Evolutionary conservation across 1,284 basidiomycete genomes (phyloP).

Genomic region (Malassezia vespertilionis): DNA sequence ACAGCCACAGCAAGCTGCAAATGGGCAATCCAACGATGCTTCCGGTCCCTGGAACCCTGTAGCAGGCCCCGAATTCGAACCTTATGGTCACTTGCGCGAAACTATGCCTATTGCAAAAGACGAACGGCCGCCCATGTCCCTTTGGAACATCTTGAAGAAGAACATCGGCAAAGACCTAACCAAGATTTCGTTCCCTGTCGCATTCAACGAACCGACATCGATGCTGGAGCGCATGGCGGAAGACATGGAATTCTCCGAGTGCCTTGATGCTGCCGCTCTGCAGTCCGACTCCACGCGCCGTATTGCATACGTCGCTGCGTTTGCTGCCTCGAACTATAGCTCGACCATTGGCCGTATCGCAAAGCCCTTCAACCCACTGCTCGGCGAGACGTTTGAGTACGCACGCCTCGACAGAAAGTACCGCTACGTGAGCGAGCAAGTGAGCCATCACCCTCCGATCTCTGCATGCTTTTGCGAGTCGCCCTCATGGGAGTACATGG

Average conservation of each 20-base stretch:
- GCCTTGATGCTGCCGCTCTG: conserved; percentile 64
- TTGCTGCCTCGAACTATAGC: conserved; percentile 96
- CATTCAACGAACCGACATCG: conserved; percentile 66
- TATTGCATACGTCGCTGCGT: conserved; percentile 86
- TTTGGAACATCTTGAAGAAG: conserved; percentile 92
- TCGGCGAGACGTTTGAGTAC: conserved; percentile 88
- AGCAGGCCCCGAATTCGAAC: conserved; percentile 25
- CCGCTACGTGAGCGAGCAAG: conserved; percentile 86
- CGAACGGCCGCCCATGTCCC: conserved; percentile 73
- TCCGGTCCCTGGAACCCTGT: neutral
- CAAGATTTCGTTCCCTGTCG: conserved; percentile 88
- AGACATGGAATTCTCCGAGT: conserved; percentile 47
- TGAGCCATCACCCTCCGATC: conserved; percentile 90
- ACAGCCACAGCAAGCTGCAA: neutral
- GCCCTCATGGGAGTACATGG: conserved; percentile 79
- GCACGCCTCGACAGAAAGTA: conserved; percentile 66
- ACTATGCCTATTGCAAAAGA: conserved; percentile 63
- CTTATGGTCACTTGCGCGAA: conserved; percentile 60
- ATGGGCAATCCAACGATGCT: neutral
- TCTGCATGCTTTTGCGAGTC: conserved; percentile 78
- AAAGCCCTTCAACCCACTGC: conserved; percentile 48
- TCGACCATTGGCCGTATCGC: conserved; percentile 61
- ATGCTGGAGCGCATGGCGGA: conserved; percentile 66
- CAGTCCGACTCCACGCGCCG: conserved; percentile 69
- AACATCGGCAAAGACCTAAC: conserved; percentile 95